A percentile compares a stretch with the other conserved stretches of the same genome.
Evolutionary conservation across 2,329 filamentous ascomycete species (phyloP).

Genomic region (Allantophomopsis cytisporea): DNA sequence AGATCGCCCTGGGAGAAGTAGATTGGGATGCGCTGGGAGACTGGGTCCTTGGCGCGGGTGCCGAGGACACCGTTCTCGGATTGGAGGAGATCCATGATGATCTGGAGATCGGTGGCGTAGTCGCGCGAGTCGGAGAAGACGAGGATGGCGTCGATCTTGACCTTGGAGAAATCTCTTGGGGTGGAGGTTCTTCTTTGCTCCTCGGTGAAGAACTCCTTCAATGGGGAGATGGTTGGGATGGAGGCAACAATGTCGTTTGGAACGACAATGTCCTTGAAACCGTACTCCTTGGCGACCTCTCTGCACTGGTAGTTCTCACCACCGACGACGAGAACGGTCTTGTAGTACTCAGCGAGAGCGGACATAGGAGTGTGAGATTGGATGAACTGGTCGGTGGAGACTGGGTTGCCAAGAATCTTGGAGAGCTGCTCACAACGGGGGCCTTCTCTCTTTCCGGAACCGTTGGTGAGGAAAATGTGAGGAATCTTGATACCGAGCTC

Average conservation of each 20-base stretch:
- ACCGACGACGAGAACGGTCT: constrained; percentile 61
- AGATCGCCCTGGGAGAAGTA: constrained; percentile 58
- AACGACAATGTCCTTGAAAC: constrained; percentile 60
- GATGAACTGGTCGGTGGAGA: constrained; percentile 62
- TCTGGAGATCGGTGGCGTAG: constrained; percentile 63
- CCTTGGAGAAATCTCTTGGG: constrained; percentile 58
- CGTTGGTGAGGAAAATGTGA: constrained; percentile 64
- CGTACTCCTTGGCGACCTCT: constrained; percentile 59
- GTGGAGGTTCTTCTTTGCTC: constrained; percentile 53
- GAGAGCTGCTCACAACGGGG: constrained; percentile 52
- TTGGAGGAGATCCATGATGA: constrained; percentile 61
- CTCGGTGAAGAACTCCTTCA: constrained; percentile 48
- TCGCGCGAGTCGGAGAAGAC: constrained; percentile 64
- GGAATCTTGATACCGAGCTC: constrained; percentile 68
- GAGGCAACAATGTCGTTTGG: constrained; percentile 63
- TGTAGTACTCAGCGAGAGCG: constrained; percentile 62
- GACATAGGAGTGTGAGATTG: constrained; percentile 69
- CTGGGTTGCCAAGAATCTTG: constrained; percentile 49
- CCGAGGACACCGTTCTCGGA: constrained; percentile 52
- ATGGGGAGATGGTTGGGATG: constrained; percentile 55
- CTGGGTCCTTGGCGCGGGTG: constrained; percentile 52
- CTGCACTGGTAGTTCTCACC: constrained; percentile 65
- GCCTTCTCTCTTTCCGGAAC: constrained; percentile 56
- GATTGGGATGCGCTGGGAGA: constrained; percentile 55
- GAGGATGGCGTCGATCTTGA: constrained; percentile 61